Base-by-base conservation (phyloP, 139 green algal genomes). In the Coccomyxa sp. region DNA sequence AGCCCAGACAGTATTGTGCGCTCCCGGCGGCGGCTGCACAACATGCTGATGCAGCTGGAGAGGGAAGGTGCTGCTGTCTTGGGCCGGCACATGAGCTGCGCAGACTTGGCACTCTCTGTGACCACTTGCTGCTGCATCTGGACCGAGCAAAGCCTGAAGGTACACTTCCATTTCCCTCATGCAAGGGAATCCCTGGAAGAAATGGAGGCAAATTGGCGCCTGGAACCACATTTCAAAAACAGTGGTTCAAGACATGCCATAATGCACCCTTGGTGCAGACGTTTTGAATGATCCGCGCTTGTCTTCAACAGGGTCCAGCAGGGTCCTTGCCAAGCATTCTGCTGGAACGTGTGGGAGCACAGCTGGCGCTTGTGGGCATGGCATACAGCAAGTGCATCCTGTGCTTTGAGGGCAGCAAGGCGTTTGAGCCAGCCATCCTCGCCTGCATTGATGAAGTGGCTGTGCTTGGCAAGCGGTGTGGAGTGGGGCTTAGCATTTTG, bases 31-130 rank as follows among this genome's bases (percentile, higher is more conserved):
- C 76, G 31, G 27, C 79, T 91, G 79, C 87, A 90, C 38, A 82
- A 91, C 57, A 79, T 81, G 0, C 23, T 90, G 67, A 74, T 91
- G 38, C 60, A 71, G 58, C 66, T 91, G 75, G 88, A 91, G 81
- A 71, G 60, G 58, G 27, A 77, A 21, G 85, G 84, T 0, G 83
- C 76, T 18, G 16, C 57, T 0, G 82, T 91, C 31, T 76, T 91
- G 11, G 88, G 91, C 67, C 80, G 84, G 13, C 75, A 63, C 21
- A 60, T 91, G 76, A 11, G 11, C 7, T 31, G 81, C 25, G 79
- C 82, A 31, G 88, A 91, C 30, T 1, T 83, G n/a, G 81, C 83
- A 16, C 83, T 91, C 21, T 88, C 87, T 1, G 67, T 84, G 21
- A 77, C 71, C 3, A 81, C 79, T 0, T 81, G 57, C 28, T n/a